phyloP scores from a whole-genome alignment of 345 rosid species.

The Aquilaria sinensis region DNA sequence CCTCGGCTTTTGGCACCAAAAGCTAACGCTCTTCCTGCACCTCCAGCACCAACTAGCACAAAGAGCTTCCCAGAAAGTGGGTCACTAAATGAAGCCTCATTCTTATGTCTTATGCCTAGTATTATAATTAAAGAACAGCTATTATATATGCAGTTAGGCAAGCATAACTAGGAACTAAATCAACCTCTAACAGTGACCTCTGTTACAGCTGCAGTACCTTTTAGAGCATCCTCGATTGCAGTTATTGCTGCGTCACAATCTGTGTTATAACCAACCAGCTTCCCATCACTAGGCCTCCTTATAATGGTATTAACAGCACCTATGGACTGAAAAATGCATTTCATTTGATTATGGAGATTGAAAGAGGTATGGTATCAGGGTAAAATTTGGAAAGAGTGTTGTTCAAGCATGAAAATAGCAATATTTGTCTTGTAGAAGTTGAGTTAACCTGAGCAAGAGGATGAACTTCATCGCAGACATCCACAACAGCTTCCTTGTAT shows the following conservation, averaged over 20 bases:
- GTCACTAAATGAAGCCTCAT: constrained; percentile 15
- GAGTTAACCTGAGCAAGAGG: constrained; percentile 42
- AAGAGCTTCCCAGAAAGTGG: constrained; percentile 42
- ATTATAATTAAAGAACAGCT: not conserved
- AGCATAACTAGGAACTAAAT: constrained; percentile 1
- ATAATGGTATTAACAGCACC: constrained; percentile 48
- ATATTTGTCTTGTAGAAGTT: constrained; percentile 1
- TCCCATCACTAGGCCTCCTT: constrained; percentile 43
- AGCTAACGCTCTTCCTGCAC: constrained; percentile 67
- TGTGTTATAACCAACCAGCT: constrained; percentile 45
- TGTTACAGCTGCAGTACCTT: constrained; percentile 23
- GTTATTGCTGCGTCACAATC: constrained; percentile 49
- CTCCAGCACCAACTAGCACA: constrained; percentile 59
- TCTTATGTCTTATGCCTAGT: constrained; percentile 20
- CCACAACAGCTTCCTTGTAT: constrained; percentile 40
- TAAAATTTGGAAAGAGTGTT: no score
- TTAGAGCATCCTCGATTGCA: constrained; percentile 50
- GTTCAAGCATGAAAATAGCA: not conserved
- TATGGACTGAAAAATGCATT: constrained; percentile 26
- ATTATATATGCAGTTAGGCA: not conserved
- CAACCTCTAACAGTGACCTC: not conserved
- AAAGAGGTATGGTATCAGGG: no score
- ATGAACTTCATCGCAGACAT: constrained; percentile 43
- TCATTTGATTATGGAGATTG: not conserved
- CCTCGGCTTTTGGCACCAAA: constrained; percentile 53